Conservation (phyloP, 306 rosid genomes). For the Cucurbita maxima region DNA sequence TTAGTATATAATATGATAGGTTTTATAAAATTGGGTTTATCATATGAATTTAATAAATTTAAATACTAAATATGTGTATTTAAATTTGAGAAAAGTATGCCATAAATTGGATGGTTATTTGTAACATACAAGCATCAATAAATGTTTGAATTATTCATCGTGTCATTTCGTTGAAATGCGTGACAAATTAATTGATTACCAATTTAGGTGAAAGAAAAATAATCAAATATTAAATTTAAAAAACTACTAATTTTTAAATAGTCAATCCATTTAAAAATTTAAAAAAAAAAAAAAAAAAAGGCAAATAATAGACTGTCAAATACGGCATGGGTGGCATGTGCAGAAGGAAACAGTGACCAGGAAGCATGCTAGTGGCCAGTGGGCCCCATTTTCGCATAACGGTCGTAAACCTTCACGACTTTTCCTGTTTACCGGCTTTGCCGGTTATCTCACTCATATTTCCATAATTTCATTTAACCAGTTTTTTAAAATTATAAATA, state of each 20-base stretch:
- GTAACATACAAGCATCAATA: not conserved
- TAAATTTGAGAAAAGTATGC: not conserved
- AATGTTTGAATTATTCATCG: not conserved
- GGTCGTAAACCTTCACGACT: not conserved
- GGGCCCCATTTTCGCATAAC: not conserved
- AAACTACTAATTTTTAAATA: no score
- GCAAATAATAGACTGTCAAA: not conserved
- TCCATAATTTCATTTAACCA: no score
- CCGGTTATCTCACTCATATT: not conserved
- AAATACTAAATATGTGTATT: not conserved
- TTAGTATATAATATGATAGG: not conserved
- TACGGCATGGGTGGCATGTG: constrained; percentile 5
- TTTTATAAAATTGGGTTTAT: not conserved
- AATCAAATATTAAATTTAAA: not conserved
- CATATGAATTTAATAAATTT: not conserved
- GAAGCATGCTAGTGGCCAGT: not conserved
- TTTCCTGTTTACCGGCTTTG: not conserved
- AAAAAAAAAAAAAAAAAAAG: not conserved
- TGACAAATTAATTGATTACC: not conserved
- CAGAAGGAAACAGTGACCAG: not conserved
- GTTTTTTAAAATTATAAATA: no score
- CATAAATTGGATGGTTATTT: not conserved
- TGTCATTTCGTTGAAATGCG: not conserved
- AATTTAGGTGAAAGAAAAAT: not conserved
- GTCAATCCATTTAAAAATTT: no score